These are phyloP conservation scores for Nakazawaea wyomingensis DNA, from an alignment of 805 yeast species.

Conservation along the genomic window DNA sequence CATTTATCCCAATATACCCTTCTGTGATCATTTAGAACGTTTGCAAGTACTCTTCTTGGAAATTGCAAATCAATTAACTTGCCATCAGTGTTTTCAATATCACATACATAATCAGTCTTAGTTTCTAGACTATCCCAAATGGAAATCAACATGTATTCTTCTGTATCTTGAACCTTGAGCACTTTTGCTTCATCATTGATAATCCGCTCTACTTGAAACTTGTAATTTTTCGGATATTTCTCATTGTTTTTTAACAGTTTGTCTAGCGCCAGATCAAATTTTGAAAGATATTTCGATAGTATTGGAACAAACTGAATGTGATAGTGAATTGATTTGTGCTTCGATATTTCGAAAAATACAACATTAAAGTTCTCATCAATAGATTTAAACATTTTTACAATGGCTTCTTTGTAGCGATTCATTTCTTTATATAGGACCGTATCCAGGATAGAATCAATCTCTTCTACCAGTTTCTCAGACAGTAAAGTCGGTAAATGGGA, in stretches of 20 bases:
- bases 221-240: constrained; percentile 36
- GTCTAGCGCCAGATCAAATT: constrained; percentile 41
- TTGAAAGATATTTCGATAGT: constrained; percentile 32
- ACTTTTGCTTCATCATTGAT: constrained; percentile 17
- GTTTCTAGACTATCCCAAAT: constrained; percentile 14
- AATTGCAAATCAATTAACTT: constrained; percentile 65
- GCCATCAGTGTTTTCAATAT: constrained; percentile 14
- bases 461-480: constrained; percentile 22
- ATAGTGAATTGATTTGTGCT: constrained; percentile 61
- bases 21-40: constrained; percentile 52
- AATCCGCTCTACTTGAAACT: constrained; percentile 33
- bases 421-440: constrained; percentile 41
- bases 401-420: constrained; percentile 36
- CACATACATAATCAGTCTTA: constrained; percentile 22
- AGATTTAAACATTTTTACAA: constrained; percentile 42
- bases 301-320: constrained; percentile 78
- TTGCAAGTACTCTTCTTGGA: constrained; percentile 75
- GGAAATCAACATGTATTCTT: constrained; percentile 33
- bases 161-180: constrained; percentile 22
- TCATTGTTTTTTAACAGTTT: constrained; percentile 45
- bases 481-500: constrained; percentile 53
- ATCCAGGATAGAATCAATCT: constrained; percentile 21
- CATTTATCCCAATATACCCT: constrained; percentile 77
- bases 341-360: constrained; percentile 66
- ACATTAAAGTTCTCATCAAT: constrained; percentile 38